Evolutionary conservation across 2,329 filamentous ascomycete species (phyloP).

Genomic region (Plenodomus biglobosus): DNA sequence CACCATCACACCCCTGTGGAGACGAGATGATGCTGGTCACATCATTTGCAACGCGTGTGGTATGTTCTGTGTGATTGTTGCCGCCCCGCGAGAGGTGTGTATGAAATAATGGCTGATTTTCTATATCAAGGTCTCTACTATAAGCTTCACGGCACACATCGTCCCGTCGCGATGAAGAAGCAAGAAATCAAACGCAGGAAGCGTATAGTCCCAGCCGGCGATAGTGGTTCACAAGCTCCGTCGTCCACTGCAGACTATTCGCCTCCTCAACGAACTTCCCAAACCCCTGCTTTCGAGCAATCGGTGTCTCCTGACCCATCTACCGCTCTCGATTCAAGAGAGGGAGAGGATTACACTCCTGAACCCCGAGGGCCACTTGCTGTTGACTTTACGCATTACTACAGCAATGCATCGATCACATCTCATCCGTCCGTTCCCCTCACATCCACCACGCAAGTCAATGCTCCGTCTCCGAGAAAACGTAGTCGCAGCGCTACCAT

Average conservation of each 20-base stretch:
- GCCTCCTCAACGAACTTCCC: constrained; percentile 29
- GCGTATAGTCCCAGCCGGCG: constrained; percentile 80
- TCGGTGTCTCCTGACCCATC: constrained; percentile 41
- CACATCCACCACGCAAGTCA: constrained; percentile 18
- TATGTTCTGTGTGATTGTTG: constrained; percentile 52
- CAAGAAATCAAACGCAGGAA: constrained; percentile 94
- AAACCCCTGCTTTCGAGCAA: constrained; percentile 35
- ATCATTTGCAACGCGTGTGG: constrained; percentile 99
- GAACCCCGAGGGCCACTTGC: constrained; percentile 37
- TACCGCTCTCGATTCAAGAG: constrained; percentile 31
- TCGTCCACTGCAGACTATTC: constrained; percentile 35
- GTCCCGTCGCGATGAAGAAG: constrained; percentile 98
- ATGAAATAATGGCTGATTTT: constrained; percentile 15
- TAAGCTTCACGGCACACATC: constrained; percentile 90
- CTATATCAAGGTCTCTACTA: constrained; percentile 75
- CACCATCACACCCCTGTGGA: constrained; percentile 94
- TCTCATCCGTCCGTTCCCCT: constrained; percentile 10
- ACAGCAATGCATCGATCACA: constrained; percentile 18
- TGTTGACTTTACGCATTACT: constrained; percentile 44
- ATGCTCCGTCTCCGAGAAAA: constrained; percentile 36
- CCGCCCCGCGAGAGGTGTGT: neutral
- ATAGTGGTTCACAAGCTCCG: constrained; percentile 42
- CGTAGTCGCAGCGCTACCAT: constrained; percentile 41
- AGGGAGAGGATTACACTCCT: constrained; percentile 32
- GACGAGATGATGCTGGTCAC: constrained; percentile 89